Base-by-base conservation (phyloP, 768 basidiomycete genomes). In the Pulveroboletus sp. region DNA sequence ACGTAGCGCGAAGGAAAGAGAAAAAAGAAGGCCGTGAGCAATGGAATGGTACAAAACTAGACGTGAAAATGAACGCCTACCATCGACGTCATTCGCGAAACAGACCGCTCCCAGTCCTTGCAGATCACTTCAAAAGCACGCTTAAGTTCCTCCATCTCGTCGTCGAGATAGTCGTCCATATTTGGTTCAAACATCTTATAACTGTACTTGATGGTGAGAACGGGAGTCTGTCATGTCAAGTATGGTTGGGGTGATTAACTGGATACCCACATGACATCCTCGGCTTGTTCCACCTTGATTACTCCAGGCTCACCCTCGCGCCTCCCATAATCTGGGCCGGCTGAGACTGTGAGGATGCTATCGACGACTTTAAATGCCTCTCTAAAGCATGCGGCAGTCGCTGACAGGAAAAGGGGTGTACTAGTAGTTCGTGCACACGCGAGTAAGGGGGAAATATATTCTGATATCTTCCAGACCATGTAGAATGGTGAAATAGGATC, bases 81-180 rank as follows among this genome's bases (percentile, higher is more conserved):
- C 49, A 36, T 47, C 7, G 55, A 54, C 11, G 55, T 8, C 9
- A 51, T 43, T 5, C 30, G 33, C 17, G 50, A 47, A 6, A 57
- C 48, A 69, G 87, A 78, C 8, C 71, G 73, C 50, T 94, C 87
- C 96, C 93, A 97, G 1, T 72, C 75, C 50, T 80, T 79, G 64
- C 88, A 93, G 13, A 88, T 86, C 3, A 67, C 71, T 30, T 90
- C 88, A 48, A 96, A 81, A 0, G 77, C 72, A 5, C 75, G 76
- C 60, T 92, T 92, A 43, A 91, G 76, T 51, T 77, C 79, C 50
- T 96, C 94, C 6, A 86, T 78, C 66, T 99, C 95, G 62, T 97
- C 93, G 52, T 93, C 88, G 3, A 98, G 83, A 60, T 98, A 98
- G 61, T 97, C 94, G 63, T 96, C 94, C 91, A 98, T 96, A 65